Conservation (phyloP, 768 basidiomycete genomes). For the Sistotremastrum suecicum region DNA sequence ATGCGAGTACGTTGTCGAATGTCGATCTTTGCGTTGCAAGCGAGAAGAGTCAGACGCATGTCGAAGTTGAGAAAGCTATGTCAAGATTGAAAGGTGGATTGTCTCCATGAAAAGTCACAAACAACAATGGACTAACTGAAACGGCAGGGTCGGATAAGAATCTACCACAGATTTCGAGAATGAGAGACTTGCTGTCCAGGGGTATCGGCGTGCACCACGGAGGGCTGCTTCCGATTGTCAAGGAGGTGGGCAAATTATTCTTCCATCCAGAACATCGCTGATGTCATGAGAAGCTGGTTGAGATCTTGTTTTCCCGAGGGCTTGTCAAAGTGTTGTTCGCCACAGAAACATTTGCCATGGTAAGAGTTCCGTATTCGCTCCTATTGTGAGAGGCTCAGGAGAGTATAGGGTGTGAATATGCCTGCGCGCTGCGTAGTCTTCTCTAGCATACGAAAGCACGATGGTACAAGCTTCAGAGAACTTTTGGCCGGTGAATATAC, state of each 20-base stretch:
- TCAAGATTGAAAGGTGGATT: conserved; percentile 73
- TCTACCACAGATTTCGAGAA: conserved; percentile 83
- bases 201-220: conserved; percentile 98
- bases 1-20: conserved; percentile 80
- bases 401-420: conserved; percentile 90
- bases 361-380: conserved; percentile 18
- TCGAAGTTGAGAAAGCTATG: conserved; percentile 84
- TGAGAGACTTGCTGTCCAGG: conserved; percentile 77
- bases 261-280: not conserved
- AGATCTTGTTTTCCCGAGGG: conserved; percentile 90
- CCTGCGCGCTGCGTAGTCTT: conserved; percentile 96
- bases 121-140: too few species aligned
- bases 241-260: conserved; percentile 51
- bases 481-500: conserved; percentile 90
- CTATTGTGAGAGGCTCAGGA: not conserved
- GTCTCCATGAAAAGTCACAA: too few species aligned
- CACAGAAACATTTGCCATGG: conserved; percentile 99
- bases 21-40: conserved; percentile 75
- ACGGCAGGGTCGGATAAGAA: conserved; percentile 72
- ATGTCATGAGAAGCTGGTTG: conserved; percentile 54
- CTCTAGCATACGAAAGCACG: conserved; percentile 88
- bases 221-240: conserved; percentile 89
- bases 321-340: conserved; percentile 95
- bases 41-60: conserved; percentile 95
- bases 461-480: conserved; percentile 84